phyloP scores from a whole-genome alignment of 176 grass and related monocot species.

The Oryza longistaminata region DNA sequence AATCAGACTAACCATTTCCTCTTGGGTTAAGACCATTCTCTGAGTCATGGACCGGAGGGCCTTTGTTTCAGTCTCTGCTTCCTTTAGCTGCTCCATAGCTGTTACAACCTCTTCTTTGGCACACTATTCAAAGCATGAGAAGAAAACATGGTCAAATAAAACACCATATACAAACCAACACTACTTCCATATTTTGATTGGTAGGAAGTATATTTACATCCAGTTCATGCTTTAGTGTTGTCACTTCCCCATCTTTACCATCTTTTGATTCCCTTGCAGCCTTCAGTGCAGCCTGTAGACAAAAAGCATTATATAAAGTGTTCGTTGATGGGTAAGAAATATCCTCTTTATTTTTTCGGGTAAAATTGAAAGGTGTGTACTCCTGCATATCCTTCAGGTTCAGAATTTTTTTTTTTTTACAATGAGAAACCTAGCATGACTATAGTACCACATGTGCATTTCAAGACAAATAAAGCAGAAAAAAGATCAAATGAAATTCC shows the following conservation, averaged over 20 bases:
- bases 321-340: background rate
- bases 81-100: constrained; percentile 70
- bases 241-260: constrained; percentile 80
- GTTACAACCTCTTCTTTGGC: constrained; percentile 73
- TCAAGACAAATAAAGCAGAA: background rate
- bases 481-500: constrained; percentile 1
- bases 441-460: background rate
- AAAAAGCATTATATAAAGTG: constrained; percentile 27
- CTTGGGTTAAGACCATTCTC: constrained; percentile 92
- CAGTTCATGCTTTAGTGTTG: constrained; percentile 72
- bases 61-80: constrained; percentile 78
- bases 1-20: constrained; percentile 84
- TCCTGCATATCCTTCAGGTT: constrained; percentile 8
- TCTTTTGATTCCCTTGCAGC: constrained; percentile 81
- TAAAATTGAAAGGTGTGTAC: constrained; percentile 21
- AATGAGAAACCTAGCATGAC: constrained; percentile 31
- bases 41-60: constrained; percentile 86
- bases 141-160: constrained; percentile 28
- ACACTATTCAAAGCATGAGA: constrained; percentile 51
- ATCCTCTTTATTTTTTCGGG: constrained; percentile 8
- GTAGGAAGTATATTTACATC: constrained; percentile 55
- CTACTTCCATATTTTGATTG: constrained; percentile 13
- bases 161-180: constrained; percentile 8
- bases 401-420: background rate
- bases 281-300: constrained; percentile 77